Conservation (phyloP, 2,329 filamentous ascomycete species). For the Fusarium denticulatum region DNA sequence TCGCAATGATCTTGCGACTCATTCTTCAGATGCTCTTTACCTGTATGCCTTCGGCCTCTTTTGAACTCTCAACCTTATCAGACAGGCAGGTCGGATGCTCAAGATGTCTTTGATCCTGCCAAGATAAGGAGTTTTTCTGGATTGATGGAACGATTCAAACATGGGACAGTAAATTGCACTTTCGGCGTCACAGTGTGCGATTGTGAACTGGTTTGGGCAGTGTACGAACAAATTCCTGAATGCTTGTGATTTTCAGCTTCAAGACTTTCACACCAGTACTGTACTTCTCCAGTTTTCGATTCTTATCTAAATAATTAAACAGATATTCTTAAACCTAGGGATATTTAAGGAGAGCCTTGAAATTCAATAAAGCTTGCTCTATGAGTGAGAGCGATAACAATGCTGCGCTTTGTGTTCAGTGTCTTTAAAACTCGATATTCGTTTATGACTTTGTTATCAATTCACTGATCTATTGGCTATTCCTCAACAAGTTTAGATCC, state of each 20-base stretch:
- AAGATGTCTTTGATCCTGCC: not conserved
- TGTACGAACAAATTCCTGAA: not conserved
- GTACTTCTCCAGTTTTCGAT: no score
- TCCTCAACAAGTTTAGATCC: not conserved
- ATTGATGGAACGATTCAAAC: not conserved
- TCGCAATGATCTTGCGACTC: not conserved
- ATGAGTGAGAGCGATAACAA: not conserved
- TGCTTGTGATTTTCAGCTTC: not conserved
- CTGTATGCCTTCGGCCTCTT: not conserved
- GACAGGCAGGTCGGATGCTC: not conserved
- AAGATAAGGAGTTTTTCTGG: not conserved
- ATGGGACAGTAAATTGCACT: not conserved
- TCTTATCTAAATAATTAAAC: no score
- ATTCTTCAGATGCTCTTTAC: not conserved
- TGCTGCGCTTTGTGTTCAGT: not conserved
- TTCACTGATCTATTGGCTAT: not conserved
- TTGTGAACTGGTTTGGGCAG: not conserved
- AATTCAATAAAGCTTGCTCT: not conserved
- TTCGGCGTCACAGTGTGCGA: not conserved
- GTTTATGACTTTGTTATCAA: not conserved
- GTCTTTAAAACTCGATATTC: not conserved
- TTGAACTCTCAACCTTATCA: not conserved
- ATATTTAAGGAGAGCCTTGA: not conserved
- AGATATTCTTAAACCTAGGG: accelerated
- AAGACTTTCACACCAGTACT: not conserved